These are phyloP conservation scores for Phylloporus sp. DNA, from an alignment of 1,284 basidiomycete species.

Conservation along the genomic window DNA sequence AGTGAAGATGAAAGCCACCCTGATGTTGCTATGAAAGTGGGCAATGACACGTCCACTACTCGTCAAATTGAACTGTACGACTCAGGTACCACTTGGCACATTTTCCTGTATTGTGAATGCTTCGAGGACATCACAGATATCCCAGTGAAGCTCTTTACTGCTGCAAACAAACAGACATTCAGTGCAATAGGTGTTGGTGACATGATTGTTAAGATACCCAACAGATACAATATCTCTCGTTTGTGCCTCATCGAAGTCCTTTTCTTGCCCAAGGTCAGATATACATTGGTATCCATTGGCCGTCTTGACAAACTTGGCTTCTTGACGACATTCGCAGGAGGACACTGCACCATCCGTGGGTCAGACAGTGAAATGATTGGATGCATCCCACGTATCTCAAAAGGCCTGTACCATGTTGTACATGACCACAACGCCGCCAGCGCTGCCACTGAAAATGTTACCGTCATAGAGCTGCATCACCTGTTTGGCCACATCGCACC, in stretches of 20 bases:
- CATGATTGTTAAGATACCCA: conserved; percentile 41
- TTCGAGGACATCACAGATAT: neutral
- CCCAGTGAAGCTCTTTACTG: neutral
- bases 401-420: neutral
- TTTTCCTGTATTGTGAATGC: neutral
- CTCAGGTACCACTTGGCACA: neutral
- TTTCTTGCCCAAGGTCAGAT: conserved; percentile 38
- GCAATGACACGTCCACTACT: conserved; percentile 10
- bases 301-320: conserved; percentile 39
- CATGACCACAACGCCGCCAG: neutral
- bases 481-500: no score
- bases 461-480: no score
- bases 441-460: no score
- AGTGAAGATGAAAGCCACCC: no score
- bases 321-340: conserved; percentile 30
- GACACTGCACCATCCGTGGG: conserved; percentile 32
- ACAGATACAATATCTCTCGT: conserved; percentile 32
- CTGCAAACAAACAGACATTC: neutral
- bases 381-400: conserved; percentile 3
- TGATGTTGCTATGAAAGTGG: neutral
- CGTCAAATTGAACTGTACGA: neutral
- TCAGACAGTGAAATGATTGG: no score
- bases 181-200: no score
- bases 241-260: conserved; percentile 42
- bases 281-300: no score